These are phyloP conservation scores for Ceratorhiza oryzae-sativae DNA, from an alignment of 1,284 basidiomycete genomes.

Conservation along the genomic window DNA sequence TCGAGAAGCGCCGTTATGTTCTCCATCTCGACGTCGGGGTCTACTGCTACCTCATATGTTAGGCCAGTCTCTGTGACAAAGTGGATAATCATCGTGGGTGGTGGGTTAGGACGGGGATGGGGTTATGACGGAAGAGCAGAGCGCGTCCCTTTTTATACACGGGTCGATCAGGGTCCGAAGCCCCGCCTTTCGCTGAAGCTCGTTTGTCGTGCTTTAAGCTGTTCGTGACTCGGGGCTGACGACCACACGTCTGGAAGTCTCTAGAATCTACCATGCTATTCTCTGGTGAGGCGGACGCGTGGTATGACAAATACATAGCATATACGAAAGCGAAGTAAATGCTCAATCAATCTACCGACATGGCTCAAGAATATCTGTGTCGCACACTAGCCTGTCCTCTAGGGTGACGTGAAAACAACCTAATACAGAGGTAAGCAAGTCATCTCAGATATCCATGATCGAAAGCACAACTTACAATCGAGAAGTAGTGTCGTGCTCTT, in stretches of 20 bases:
- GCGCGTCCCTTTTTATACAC: constrained; percentile 16
- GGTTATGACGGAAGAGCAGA: background rate
- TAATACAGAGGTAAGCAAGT: constrained; percentile 42
- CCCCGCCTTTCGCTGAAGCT: background rate
- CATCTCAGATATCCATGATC: background rate
- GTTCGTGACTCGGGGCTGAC: background rate
- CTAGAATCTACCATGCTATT: background rate
- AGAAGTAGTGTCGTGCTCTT: constrained; percentile 10
- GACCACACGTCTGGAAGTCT: background rate
- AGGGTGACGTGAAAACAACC: constrained; percentile 56
- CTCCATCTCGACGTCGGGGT: constrained; percentile 85
- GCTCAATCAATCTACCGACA: background rate
- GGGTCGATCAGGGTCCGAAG: constrained; percentile 32
- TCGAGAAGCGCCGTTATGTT: constrained; percentile 89
- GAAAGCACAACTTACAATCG: constrained; percentile 12
- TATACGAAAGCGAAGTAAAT: background rate
- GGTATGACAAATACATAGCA: background rate
- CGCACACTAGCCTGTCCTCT: constrained; percentile 44
- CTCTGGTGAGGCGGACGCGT: background rate
- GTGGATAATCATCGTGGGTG: constrained; percentile 73
- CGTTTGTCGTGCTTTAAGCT: background rate
- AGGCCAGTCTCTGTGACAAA: constrained; percentile 81
- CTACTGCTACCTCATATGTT: constrained; percentile 80
- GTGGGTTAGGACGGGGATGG: constrained; percentile 2
- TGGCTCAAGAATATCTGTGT: constrained; percentile 20